Evolutionary conservation across 2,329 filamentous ascomycete genomes (phyloP).

Genomic region (Moelleriella libera): DNA sequence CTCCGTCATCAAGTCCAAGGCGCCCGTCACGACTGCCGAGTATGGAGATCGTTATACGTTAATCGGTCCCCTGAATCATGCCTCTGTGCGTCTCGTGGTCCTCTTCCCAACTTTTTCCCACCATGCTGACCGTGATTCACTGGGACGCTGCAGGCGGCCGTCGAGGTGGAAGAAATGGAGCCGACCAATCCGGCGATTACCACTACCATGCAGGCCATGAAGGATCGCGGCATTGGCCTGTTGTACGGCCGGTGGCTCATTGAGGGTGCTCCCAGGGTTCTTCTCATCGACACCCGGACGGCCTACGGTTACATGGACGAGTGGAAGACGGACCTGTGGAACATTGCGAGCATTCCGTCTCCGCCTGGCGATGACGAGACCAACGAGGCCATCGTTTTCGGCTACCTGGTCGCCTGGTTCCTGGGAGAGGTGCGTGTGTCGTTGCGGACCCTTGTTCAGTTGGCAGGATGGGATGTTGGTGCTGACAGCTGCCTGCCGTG

Average conservation of each 20-base stretch:
- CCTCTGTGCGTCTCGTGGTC: slow-evolving; percentile 52
- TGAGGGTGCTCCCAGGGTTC: slow-evolving; percentile 82
- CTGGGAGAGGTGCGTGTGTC: slow-evolving; percentile 65
- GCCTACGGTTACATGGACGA: slow-evolving; percentile 85
- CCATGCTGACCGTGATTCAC: neutral
- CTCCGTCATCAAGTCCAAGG: slow-evolving; percentile 97
- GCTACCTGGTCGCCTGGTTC: slow-evolving; percentile 96
- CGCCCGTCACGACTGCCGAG: slow-evolving; percentile 90
- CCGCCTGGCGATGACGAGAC: slow-evolving; percentile 87
- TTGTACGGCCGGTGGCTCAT: slow-evolving; percentile 96
- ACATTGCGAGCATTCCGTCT: slow-evolving; percentile 81
- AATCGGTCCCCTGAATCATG: slow-evolving; percentile 84
- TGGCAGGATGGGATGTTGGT: too few relatives aligned
- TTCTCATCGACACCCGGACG: slow-evolving; percentile 89
- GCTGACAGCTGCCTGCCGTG: too few relatives aligned
- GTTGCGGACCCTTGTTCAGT: too few relatives aligned
- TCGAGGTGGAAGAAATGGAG: slow-evolving; percentile 89
- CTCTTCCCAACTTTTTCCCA: too few relatives aligned
- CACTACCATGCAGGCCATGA: slow-evolving; percentile 83
- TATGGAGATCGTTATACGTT: slow-evolving; percentile 97
- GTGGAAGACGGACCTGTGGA: slow-evolving; percentile 96
- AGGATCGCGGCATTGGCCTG: slow-evolving; percentile 75
- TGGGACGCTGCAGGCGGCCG: slow-evolving; percentile 61
- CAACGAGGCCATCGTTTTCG: slow-evolving; percentile 94
- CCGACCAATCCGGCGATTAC: slow-evolving; percentile 68